These are phyloP conservation scores for Crepidotus sp. DNA, from an alignment of 1,284 basidiomycete genomes.

Conservation along the genomic window DNA sequence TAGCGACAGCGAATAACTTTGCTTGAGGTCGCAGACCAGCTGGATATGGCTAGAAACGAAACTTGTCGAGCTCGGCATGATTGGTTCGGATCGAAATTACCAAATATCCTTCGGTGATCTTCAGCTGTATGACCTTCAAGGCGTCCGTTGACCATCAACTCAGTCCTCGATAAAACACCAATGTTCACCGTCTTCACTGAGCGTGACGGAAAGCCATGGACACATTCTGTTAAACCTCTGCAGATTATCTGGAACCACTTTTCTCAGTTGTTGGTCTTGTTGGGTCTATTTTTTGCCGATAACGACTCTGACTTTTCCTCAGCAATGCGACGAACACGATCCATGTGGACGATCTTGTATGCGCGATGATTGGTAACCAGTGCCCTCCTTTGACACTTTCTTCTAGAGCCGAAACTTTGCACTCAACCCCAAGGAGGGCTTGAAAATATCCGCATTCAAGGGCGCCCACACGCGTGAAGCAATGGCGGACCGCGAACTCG, in stretches of 20 bases:
- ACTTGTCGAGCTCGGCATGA: constrained; percentile 79
- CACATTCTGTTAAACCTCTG: constrained; percentile 76
- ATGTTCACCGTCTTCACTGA: constrained; percentile 86
- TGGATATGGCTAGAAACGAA: constrained; percentile 93
- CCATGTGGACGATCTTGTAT: constrained; percentile 79
- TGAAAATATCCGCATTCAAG: constrained; percentile 79
- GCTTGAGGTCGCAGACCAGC: constrained; percentile 67
- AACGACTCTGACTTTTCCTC: constrained; percentile 1
- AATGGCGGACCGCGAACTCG: constrained; percentile 58
- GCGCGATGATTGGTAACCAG: constrained; percentile 15
- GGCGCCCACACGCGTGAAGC: constrained; percentile 58
- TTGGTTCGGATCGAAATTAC: constrained; percentile 64
- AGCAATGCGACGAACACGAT: constrained; percentile 74
- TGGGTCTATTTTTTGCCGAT: background rate
- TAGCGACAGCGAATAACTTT: background rate
- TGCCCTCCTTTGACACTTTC: background rate
- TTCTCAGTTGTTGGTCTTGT: constrained; percentile 56
- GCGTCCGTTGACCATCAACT: constrained; percentile 3
- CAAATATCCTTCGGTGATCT: constrained; percentile 40
- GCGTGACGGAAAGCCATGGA: constrained; percentile 65
- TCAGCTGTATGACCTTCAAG: background rate
- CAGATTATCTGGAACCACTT: constrained; percentile 85
- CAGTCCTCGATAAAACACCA: constrained; percentile 74
- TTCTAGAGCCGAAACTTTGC: constrained; percentile 74
- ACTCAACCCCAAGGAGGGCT: constrained; percentile 74